A percentile compares a stretch with the other conserved stretches of the same genome.
Conservation (phyloP, 2,329 filamentous ascomycete species). For the Camillea tinctor region DNA sequence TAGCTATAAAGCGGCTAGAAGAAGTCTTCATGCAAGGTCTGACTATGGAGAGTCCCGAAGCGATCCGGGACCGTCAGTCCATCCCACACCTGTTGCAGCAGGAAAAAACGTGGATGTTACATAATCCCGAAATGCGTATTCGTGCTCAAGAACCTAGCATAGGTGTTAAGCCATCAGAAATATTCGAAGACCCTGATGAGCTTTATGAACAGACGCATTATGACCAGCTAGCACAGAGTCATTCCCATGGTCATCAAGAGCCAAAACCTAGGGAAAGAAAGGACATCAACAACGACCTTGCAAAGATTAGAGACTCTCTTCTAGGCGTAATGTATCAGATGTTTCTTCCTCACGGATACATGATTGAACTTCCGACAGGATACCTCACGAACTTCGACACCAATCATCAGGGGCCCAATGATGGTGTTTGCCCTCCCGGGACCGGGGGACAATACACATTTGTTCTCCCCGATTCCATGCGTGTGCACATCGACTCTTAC, state of each 20-base stretch:
- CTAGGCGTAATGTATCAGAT: neutral
- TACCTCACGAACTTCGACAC: constrained; percentile 2
- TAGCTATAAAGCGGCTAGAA: neutral
- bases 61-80: neutral
- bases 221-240: neutral
- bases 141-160: neutral
- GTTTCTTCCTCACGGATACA: neutral
- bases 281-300: neutral
- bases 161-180: neutral
- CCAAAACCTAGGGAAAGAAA: neutral
- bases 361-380: neutral
- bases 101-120: neutral
- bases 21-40: neutral
- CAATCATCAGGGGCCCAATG: neutral
- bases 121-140: neutral
- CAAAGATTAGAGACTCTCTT: neutral
- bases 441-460: constrained; percentile 1
- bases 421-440: neutral
- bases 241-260: neutral
- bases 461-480: neutral
- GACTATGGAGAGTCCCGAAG: neutral
- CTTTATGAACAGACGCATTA: neutral
- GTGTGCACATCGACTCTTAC: neutral
- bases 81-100: neutral
- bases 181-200: neutral